These are phyloP conservation scores for Melaleuca alternifolia DNA, from an alignment of 345 rosid genomes.

Conservation along the genomic window DNA sequence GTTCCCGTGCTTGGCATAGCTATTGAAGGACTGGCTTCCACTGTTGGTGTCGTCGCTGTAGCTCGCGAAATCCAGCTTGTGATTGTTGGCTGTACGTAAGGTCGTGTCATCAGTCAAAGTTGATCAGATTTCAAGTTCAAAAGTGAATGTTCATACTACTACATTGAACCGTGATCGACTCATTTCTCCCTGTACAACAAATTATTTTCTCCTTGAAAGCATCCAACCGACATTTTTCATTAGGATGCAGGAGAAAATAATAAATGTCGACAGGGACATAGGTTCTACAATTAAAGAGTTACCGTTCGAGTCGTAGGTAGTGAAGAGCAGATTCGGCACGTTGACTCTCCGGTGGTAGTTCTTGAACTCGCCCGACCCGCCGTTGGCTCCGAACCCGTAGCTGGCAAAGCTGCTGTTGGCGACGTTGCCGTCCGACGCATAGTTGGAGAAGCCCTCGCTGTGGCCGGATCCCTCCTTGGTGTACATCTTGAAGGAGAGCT, in stretches of 20 bases:
- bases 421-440: conserved; percentile 38
- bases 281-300: background rate
- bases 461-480: conserved; percentile 24
- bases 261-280: too few species aligned
- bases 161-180: too few species aligned
- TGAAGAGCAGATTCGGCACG: conserved; percentile 46
- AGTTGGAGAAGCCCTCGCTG: conserved; percentile 26
- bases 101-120: background rate
- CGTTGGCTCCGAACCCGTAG: conserved; percentile 39
- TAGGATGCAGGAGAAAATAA: too few species aligned
- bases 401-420: conserved; percentile 48
- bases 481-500: conserved; percentile 36
- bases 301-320: conserved; percentile 22
- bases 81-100: conserved; percentile 5
- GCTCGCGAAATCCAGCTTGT: conserved; percentile 29
- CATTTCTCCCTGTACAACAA: too few species aligned
- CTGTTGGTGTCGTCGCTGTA: conserved; percentile 34
- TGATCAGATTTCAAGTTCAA: background rate
- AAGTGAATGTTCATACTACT: too few species aligned
- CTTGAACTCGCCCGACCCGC: conserved; percentile 46
- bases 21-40: conserved; percentile 33
- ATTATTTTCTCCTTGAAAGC: too few species aligned
- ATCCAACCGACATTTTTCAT: too few species aligned
- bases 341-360: conserved; percentile 33
- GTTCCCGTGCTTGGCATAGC: conserved; percentile 55